Base-by-base conservation (phyloP, 73 alveolate genomes). In the Effrenium voratum region DNA sequence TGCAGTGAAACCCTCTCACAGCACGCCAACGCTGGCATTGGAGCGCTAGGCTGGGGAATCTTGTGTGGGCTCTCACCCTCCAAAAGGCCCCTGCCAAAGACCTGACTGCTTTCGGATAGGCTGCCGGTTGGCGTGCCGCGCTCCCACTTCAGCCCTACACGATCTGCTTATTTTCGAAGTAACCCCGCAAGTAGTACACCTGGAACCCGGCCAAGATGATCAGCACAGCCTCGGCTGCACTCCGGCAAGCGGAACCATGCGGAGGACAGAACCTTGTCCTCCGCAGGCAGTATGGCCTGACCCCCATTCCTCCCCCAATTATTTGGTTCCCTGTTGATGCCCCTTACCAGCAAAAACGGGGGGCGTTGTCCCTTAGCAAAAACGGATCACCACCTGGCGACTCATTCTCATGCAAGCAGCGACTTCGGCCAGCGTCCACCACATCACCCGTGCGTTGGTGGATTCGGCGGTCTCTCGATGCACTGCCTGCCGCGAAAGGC, bases 391-490 rank as follows among this genome's bases (percentile, higher is more conserved):
- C n/a, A n/a, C n/a, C n/a, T n/a, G n/a, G n/a, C n/a, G n/a, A n/a
- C n/a, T n/a, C n/a, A n/a, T n/a, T 28, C 44, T 30, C 44, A 59
- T 72, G 44, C 95, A 5, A 12, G 95, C 57, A 5, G 19, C 97
- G 34, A 90, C 87, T 70, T 90, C 97, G 0, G 97, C 97, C 15
- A 90, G 76, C 76, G 97, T 90, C 97, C 97, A 90, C 97, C 97
- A 90, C 97, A 90, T 90, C 88, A 90, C 97, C 32, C 97, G 55
- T 32, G 97, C 97, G 45, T 90, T 90, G 85, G 97, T 90, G 30
- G 97, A 90, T 43, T 90, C 97, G 38, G 97, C 97, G 19, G 97
- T 90, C 80, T 90, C 97, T 70, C 97, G 55, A 75, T 90, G 97
- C 45, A 90, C 97, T 4, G 97, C 97, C 97, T 90, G 94, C 38